phyloP scores from a whole-genome alignment of 768 basidiomycete species.

The Termitomyces heimii region DNA sequence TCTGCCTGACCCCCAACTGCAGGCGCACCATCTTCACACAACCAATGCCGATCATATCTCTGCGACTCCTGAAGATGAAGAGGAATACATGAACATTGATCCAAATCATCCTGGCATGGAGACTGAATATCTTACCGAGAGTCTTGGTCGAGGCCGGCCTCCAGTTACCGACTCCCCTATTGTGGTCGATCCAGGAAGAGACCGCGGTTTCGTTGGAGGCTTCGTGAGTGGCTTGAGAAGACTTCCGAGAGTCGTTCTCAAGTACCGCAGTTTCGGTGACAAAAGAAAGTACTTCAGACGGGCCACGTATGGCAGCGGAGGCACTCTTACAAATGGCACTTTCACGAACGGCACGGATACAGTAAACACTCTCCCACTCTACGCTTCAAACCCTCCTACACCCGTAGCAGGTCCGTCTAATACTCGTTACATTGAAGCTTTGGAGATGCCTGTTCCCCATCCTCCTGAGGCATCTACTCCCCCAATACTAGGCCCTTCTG shows the following conservation, averaged over 20 bases:
- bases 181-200: conserved; percentile 1
- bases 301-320: conserved; percentile 21
- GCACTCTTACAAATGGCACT: conserved; percentile 11
- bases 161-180: not conserved
- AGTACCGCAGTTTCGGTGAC: conserved; percentile 19
- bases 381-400: conserved; percentile 33
- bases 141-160: conserved; percentile 9
- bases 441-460: conserved; percentile 25
- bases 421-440: conserved; percentile 25
- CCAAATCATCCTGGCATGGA: conserved; percentile 13
- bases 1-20: conserved; percentile 23
- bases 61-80: conserved; percentile 19
- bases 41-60: conserved; percentile 12
- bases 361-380: conserved; percentile 27
- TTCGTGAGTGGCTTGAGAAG: conserved; percentile 29
- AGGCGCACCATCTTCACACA: conserved; percentile 9
- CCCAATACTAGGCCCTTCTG: conserved; percentile 12
- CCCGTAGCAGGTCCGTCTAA: conserved; percentile 26
- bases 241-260: conserved; percentile 26
- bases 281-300: conserved; percentile 16
- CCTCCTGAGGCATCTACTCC: conserved; percentile 9
- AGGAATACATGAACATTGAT: conserved; percentile 24
- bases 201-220: conserved; percentile 28
- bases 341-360: conserved; percentile 20
- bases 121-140: conserved; percentile 11